Conservation (phyloP, 345 rosid genomes). For the Fremontodendron californicum region DNA sequence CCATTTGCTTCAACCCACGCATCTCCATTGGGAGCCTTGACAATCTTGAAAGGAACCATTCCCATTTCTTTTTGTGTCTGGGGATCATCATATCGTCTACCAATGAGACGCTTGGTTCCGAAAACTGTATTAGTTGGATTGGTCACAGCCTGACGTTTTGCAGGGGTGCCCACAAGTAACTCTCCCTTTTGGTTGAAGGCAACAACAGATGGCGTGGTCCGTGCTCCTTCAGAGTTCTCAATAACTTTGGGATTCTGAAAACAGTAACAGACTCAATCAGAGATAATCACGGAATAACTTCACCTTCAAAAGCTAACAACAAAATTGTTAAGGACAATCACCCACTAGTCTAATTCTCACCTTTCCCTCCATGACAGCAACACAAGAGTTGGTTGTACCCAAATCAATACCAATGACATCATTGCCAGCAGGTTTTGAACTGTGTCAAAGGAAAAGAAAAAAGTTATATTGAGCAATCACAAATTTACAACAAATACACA, state of each 20-base stretch:
- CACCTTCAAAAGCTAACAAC: neutral
- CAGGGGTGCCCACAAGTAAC: conserved; percentile 80
- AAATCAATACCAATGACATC: conserved; percentile 97
- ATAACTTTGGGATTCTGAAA: conserved; percentile 78
- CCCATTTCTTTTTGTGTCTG: conserved; percentile 87
- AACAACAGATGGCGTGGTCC: conserved; percentile 89
- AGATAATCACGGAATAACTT: neutral
- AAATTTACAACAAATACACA: neutral
- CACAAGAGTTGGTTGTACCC: conserved; percentile 99
- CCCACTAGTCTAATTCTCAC: conserved; percentile 22
- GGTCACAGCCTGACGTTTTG: conserved; percentile 89
- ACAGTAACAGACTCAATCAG: conserved; percentile 4
- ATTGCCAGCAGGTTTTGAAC: conserved; percentile 79
- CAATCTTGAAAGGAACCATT: conserved; percentile 88
- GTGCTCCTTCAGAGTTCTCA: conserved; percentile 88
- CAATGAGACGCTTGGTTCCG: conserved; percentile 82
- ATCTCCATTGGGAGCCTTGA: conserved; percentile 84
- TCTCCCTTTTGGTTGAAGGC: conserved; percentile 77
- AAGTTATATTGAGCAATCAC: neutral
- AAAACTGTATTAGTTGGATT: conserved; percentile 75
- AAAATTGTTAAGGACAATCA: neutral
- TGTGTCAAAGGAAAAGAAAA: conserved; percentile 14
- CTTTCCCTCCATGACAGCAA: conserved; percentile 96
- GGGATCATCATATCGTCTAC: conserved; percentile 69
- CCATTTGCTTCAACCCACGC: conserved; percentile 64